Evolutionary conservation across 257 asterid genomes (phyloP).

Genomic region (Solanum virginianum): DNA sequence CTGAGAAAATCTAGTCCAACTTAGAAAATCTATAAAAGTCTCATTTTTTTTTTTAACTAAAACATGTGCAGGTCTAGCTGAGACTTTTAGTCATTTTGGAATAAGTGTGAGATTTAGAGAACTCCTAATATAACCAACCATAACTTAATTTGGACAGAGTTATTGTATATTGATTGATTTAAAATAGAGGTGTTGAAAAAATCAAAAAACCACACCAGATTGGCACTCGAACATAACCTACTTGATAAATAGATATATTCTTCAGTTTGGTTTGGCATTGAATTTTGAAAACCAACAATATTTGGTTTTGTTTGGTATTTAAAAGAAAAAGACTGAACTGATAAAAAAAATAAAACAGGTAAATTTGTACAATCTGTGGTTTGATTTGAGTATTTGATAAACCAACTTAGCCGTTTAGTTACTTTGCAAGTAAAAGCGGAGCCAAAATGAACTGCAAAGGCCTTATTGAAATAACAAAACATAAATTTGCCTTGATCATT

Average conservation of each 20-base stretch:
- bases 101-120: too few species aligned
- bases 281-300: background rate
- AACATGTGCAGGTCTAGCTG: background rate
- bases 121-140: too few species aligned
- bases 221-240: background rate
- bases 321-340: background rate
- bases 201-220: background rate
- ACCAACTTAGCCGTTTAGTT: background rate
- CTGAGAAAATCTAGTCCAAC: background rate
- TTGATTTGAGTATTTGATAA: background rate
- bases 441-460: background rate
- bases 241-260: background rate
- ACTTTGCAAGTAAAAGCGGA: background rate
- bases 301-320: background rate
- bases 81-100: background rate
- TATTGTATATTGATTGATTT: too few species aligned
- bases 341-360: background rate
- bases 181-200: too few species aligned
- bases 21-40: background rate
- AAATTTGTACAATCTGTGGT: background rate
- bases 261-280: background rate
- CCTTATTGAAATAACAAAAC: background rate
- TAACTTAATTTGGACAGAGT: too few species aligned
- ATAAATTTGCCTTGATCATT: background rate
- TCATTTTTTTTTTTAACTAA: background rate